Conservation (phyloP, 257 asterid genomes). For the Haberlea rhodopensis region DNA sequence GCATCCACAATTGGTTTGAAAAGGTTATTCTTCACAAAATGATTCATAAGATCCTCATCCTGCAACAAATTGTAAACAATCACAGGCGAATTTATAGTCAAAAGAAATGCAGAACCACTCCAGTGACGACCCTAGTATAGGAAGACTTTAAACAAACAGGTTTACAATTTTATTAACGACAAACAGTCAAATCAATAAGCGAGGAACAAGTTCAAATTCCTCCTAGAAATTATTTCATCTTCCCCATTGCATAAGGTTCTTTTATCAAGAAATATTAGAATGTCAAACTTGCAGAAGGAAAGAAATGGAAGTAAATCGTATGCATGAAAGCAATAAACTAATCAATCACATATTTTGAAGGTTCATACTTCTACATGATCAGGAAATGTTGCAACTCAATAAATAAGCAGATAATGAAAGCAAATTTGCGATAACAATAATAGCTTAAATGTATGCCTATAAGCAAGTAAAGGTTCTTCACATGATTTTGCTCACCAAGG, state of each 20-base stretch:
- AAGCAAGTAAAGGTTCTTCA: not conserved
- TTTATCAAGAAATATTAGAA: constrained; percentile 5
- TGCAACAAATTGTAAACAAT: constrained; percentile 37
- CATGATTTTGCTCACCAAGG: not conserved
- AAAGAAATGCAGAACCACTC: constrained; percentile 1
- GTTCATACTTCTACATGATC: constrained; percentile 9
- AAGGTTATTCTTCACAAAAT: constrained; percentile 71
- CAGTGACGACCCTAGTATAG: constrained; percentile 1
- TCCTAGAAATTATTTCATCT: not conserved
- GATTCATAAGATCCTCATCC: constrained; percentile 92
- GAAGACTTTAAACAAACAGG: constrained; percentile 2
- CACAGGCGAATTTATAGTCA: constrained; percentile 10
- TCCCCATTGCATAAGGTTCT: not conserved
- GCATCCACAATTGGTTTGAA: constrained; percentile 81
- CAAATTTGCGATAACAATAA: not conserved
- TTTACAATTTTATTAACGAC: not conserved
- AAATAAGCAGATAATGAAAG: not conserved
- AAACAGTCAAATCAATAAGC: not conserved
- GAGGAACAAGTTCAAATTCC: constrained; percentile 13
- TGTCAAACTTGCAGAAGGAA: not conserved
- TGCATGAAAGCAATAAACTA: constrained; percentile 3
- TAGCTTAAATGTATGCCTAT: not conserved
- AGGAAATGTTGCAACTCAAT: constrained; percentile 15
- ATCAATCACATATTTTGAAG: not conserved
- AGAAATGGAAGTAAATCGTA: constrained; percentile 9